Evolutionary conservation across 2,329 filamentous ascomycete genomes (phyloP).

Genomic region (Pyricularia grisea): DNA sequence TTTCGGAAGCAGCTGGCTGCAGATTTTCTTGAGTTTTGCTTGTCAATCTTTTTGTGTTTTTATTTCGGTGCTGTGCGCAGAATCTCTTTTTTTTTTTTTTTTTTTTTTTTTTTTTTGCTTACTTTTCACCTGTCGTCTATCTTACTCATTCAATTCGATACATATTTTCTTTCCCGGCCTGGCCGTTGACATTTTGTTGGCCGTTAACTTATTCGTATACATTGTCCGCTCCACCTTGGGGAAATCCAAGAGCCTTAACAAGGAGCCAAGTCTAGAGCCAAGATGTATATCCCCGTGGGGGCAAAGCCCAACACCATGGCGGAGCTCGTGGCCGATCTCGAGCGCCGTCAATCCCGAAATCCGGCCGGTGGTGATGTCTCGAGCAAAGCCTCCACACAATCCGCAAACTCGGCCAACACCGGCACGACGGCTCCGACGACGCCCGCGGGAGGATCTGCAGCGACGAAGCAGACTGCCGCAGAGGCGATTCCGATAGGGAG

Average conservation of each 20-base stretch:
- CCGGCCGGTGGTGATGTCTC: neutral
- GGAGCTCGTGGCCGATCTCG: constrained; percentile 1
- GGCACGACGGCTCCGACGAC: neutral
- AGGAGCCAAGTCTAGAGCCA: neutral
- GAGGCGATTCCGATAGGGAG: neutral
- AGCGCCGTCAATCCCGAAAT: neutral
- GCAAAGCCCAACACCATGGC: neutral
- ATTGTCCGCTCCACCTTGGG: neutral
- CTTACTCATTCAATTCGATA: neutral
- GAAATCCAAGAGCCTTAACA: neutral
- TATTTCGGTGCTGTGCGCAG: neutral
- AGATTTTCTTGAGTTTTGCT: neutral
- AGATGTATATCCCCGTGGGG: neutral
- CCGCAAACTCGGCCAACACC: neutral
- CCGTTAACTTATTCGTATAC: too few relatives aligned
- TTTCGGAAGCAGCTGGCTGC: neutral
- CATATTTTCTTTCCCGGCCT: too few relatives aligned
- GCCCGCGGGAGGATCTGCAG: neutral
- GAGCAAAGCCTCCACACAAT: neutral
- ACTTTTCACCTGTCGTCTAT: too few relatives aligned
- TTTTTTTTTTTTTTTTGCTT: neutral
- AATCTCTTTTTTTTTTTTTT: neutral
- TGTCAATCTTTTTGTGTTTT: neutral
- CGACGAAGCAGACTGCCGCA: neutral
- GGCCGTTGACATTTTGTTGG: too few relatives aligned